Evolutionary conservation across 257 asterid species (phyloP).

Genomic region (Haberlea rhodopensis): DNA sequence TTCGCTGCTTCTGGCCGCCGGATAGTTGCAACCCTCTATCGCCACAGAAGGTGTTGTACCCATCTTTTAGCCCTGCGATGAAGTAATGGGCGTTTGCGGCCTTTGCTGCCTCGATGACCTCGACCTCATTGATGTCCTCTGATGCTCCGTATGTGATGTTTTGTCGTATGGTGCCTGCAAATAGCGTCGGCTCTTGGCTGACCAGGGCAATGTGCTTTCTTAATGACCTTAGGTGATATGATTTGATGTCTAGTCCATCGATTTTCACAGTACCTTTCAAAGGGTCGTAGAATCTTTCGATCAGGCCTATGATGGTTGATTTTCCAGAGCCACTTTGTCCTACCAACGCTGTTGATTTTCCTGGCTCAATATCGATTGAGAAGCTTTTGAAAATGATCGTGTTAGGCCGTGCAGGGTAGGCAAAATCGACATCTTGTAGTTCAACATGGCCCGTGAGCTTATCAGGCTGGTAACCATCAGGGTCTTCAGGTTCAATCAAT

Average conservation of each 20-base stretch:
- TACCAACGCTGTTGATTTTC: slow-evolving; percentile 76
- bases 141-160: slow-evolving; percentile 67
- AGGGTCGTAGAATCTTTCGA: slow-evolving; percentile 83
- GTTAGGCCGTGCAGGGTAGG: slow-evolving; percentile 69
- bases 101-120: slow-evolving; percentile 67
- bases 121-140: slow-evolving; percentile 43
- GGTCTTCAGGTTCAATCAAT: slow-evolving; percentile 69
- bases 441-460: slow-evolving; percentile 54
- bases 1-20: slow-evolving; percentile 89
- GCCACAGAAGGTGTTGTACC: slow-evolving; percentile 77
- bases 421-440: slow-evolving; percentile 55
- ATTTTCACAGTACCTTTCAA: slow-evolving; percentile 53
- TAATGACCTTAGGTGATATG: slow-evolving; percentile 54
- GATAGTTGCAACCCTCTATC: slow-evolving; percentile 83
- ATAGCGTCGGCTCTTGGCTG: slow-evolving; percentile 79
- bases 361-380: slow-evolving; percentile 62
- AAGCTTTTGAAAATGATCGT: slow-evolving; percentile 58
- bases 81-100: slow-evolving; percentile 87
- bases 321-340: slow-evolving; percentile 96
- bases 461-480: slow-evolving; percentile 51
- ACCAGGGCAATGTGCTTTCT: slow-evolving; percentile 77
- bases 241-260: slow-evolving; percentile 62
- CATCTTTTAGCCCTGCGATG: slow-evolving; percentile 58
- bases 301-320: slow-evolving; percentile 66
- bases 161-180: slow-evolving; percentile 65